These are phyloP conservation scores for Aspergillus sp. DNA, from an alignment of 2,329 filamentous ascomycete species.

Conservation along the genomic window DNA sequence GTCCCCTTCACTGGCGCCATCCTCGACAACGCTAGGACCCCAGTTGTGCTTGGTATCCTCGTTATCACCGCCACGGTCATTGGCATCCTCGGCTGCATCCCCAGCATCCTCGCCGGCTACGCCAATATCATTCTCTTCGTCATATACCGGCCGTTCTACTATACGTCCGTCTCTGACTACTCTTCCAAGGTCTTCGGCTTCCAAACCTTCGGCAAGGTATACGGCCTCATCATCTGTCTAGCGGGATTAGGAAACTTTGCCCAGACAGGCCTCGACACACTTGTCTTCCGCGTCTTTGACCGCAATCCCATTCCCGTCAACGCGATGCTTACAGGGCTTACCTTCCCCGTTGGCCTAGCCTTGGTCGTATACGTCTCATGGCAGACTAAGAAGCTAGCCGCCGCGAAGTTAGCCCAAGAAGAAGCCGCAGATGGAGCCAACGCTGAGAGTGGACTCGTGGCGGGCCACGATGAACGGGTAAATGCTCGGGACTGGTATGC, in stretches of 20 bases:
- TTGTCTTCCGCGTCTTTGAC: constrained; percentile 72
- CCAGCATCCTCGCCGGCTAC: constrained; percentile 70
- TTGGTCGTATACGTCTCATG: constrained; percentile 68
- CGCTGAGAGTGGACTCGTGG: constrained; percentile 1
- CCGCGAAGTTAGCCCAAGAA: neutral
- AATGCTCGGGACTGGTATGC: constrained; percentile 16
- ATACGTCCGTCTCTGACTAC: constrained; percentile 86
- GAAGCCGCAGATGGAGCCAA: neutral
- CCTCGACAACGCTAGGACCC: constrained; percentile 74
- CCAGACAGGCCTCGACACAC: constrained; percentile 75
- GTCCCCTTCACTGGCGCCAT: constrained; percentile 83
- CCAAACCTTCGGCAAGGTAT: constrained; percentile 89
- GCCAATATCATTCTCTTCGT: constrained; percentile 77
- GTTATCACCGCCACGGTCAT: constrained; percentile 73
- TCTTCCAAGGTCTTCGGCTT: constrained; percentile 91
- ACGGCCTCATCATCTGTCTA: constrained; percentile 84
- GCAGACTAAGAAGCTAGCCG: constrained; percentile 42
- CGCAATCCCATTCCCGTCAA: constrained; percentile 79
- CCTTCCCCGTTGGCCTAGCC: constrained; percentile 63
- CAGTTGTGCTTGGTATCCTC: constrained; percentile 68
- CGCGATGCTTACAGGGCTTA: constrained; percentile 62
- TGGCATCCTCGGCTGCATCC: constrained; percentile 73
- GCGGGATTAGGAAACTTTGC: constrained; percentile 82
- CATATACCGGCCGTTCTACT: constrained; percentile 82
- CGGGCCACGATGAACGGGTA: constrained; percentile 8